Evolutionary conservation across 768 basidiomycete genomes (phyloP), one percentile per base, ranked within the genome.

Genomic region (Mycena albidolilacea): DNA sequence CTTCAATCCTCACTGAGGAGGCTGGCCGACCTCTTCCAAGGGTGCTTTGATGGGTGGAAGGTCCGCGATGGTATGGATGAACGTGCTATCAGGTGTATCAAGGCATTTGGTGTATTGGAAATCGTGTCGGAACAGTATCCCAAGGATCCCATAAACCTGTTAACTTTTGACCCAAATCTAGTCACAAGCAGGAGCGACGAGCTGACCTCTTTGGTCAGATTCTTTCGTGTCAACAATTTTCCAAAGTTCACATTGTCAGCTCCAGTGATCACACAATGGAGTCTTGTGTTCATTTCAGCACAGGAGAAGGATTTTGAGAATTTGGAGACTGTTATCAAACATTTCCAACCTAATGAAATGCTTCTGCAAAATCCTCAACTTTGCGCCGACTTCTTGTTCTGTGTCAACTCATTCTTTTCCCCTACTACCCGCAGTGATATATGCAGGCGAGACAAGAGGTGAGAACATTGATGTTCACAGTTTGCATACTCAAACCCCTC

Each of bases 391-490:
- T 65, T 65, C 64, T 39, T 65, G 37, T 65, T 43, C n/a, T 46
- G 55, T 21, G 11, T 67, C 7, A 46, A 57, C 43, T 43, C 65
- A 1, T 58, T 30, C 30, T 58, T 23, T 59, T 67, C 19, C 19
- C 9, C 5, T 15, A 23, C 65, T 9, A 11, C 8, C 2, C 5
- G 10, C 8, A 43, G 38, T 5, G 43, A 46, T 48, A 7, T 67
- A 19, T 67, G 55, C 3, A 7, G 46, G 5, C 19, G 58, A 43
- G 43, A 67, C 43, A 67, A 67, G 30, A 58, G 65, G 65, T 67
- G 38, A 44, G 21, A 30, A 57, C 0, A 14, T 35, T 3, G 37
- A 17, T 19, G 30, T 30, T 30, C 30, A 4, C 30, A 30, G 30
- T 12, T 17, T 12, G 12, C 2, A 2, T 30, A 30, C 15, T 23